Evolutionary conservation across 2,329 filamentous ascomycete genomes (phyloP).

Genomic region (Celoporthe dispersa): DNA sequence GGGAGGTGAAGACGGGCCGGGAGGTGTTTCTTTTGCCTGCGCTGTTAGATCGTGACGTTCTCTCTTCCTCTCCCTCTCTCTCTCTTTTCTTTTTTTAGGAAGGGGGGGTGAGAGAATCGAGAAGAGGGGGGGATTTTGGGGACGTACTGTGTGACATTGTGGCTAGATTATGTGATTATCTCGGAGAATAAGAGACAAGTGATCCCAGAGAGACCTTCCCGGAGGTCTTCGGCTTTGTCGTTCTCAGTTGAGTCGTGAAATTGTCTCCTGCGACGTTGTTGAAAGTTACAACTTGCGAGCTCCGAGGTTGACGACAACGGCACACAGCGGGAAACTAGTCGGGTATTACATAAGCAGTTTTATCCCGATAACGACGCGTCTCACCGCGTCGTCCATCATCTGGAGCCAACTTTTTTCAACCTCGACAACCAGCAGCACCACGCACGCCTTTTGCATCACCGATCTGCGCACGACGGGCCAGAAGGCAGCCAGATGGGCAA

Average conservation of each 20-base stretch:
- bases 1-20: slow-evolving; percentile 88
- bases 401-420: not conserved
- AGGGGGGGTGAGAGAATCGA: not conserved
- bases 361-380: not conserved
- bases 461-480: not conserved
- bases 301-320: not conserved
- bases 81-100: not conserved
- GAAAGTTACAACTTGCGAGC: not conserved
- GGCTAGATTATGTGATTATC: not conserved
- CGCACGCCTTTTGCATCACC: not conserved
- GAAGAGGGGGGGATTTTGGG: not conserved
- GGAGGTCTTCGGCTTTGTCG: not conserved
- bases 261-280: not conserved
- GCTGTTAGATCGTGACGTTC: slow-evolving; percentile 27
- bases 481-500: not conserved
- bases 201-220: not conserved
- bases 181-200: not conserved
- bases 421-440: not conserved
- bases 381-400: not conserved
- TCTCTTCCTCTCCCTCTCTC: no score
- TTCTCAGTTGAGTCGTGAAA: not conserved
- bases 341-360: not conserved
- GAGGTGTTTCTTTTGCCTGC: slow-evolving; percentile 86
- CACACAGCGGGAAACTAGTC: not conserved
- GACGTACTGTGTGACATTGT: slow-evolving; percentile 53